Percentiles rank a stretch among this genome's conserved stretches.
These are phyloP conservation scores for Amaranthus hypochondriacus DNA, from an alignment of 148 eudicot species.

Conservation along the genomic window DNA sequence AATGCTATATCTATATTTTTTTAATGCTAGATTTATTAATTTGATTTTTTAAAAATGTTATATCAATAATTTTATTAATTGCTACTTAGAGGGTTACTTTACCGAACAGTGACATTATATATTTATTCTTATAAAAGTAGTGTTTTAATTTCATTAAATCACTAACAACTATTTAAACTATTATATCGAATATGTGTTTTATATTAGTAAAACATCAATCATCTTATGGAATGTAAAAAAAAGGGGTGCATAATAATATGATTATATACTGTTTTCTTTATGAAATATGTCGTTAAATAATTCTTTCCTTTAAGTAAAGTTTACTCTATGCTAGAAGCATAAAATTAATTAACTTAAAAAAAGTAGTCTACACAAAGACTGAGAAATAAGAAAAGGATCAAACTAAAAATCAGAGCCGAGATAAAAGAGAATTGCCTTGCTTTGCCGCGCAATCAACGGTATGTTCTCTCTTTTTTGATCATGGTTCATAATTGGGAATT, in stretches of 20 bases:
- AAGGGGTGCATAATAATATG: too few species aligned
- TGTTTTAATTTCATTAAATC: too few species aligned
- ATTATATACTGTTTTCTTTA: too few species aligned
- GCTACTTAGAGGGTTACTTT: too few species aligned
- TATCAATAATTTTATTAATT: too few species aligned
- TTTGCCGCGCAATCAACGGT: conserved; percentile 28
- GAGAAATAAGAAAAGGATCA: neutral
- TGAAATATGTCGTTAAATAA: too few species aligned
- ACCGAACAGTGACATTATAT: too few species aligned
- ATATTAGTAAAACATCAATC: neutral
- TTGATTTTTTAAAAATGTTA: too few species aligned
- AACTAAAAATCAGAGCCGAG: neutral
- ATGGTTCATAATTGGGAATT: neutral
- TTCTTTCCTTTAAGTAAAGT: neutral
- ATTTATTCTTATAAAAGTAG: too few species aligned
- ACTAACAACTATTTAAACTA: too few species aligned
- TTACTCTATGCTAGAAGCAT: conserved; percentile 3
- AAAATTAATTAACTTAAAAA: conserved; percentile 5
- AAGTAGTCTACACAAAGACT: neutral
- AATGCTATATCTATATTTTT: too few species aligned
- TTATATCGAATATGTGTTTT: neutral
- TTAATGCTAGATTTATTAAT: too few species aligned
- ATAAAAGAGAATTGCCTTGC: conserved; percentile 11
- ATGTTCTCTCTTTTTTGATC: conserved; percentile 7
- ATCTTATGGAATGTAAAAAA: neutral